Evolutionary conservation across 2,329 filamentous ascomycete genomes (phyloP), one percentile per base, ranked within the genome.

Genomic region (Paecilomyces sp.): DNA sequence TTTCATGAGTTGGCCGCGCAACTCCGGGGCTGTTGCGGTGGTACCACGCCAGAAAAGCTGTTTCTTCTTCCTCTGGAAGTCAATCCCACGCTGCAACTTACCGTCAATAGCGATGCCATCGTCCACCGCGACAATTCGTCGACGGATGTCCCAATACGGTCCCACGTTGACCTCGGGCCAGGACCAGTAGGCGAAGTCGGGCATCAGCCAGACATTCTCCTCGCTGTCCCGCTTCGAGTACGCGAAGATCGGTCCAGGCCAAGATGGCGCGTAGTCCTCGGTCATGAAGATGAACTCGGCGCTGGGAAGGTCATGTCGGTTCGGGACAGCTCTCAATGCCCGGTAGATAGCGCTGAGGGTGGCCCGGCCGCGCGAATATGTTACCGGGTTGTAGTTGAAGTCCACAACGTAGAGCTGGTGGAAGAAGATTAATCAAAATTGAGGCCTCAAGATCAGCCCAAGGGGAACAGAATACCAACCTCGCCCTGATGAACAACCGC

Each of bases 171-270:
- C 76, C 60, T 81, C 79, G 2, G 80, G 80, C 80, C 79, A 82
- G 8, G 77, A 73, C 78, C 79, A 83, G 70, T 80, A 82, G 34
- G 79, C 80, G 63, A 83, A 83, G 63, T 83, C 81, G 0, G 81
- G 80, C 68, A 83, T 81, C 22, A 83, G 68, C 81, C 81, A 83
- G 52, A 69, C 67, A 53, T 73, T 65, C 22, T 66, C 68, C 55
- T 75, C 70, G 34, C 74, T 70, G 11, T 68, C 61, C 55, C 58
- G 65, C 56, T 63, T 67, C 6, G 73, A 68, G 61, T 74, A 79
- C 36, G 71, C 70, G 75, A 75, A 75, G 2, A 78, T 31, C 60
- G 74, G 15, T n/a, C 58, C 13, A 52, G 34, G 52, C 60, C 60
- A 60, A 57, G 67, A 77, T 76, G 77, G 36, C 70, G 8, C 71